Base-by-base conservation (phyloP, 2,329 filamentous ascomycete genomes). In the Ascomycota sp. region DNA sequence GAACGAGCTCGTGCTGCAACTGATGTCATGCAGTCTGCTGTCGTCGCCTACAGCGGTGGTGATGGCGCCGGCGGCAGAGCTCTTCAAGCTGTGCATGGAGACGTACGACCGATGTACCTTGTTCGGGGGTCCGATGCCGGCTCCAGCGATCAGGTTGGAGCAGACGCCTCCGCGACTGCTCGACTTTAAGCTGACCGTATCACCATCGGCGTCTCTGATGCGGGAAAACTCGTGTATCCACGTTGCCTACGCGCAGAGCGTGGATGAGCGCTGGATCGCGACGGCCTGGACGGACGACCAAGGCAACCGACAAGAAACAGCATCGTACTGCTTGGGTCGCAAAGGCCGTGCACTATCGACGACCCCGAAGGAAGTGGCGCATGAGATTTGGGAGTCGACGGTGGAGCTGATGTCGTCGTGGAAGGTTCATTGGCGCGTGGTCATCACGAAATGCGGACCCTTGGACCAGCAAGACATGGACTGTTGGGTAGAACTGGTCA, bases 211-310 rank as follows among this genome's bases (percentile, higher is more conserved):
- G 12, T 78, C 81, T 12, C 55, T 86, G 5, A 57, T 89, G 31
- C 69, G 76, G 32, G 80, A 89, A 45, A 81, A 83, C 38, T 78
- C 72, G 1, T 76, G 76, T 42, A 69, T 92, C 20, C 81, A 92
- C 46, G 57, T 91, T 27, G 78, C 75, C 1, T 91, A 91, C 43
- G 69, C 76, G 2, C 64, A 73, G 32, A 85, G 78, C 42, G 59
- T 74, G 8, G 78, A 86, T 45, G 69, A 75, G 13, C 60, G 73
- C 7, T 92, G 82, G 82, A 55, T 89, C 23, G 75, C 74, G 9
- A 76, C 71, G 5, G 75, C 76, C 1, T 91, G 81, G 81, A 80
- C 75, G 1, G 79, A 91, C 44, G 80, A 72, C 39, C 66, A 67
- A 19, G 81, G 81, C 2, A 69, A 67, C 34, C 69, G 77, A 35